These are phyloP conservation scores for Cladosporium phlei DNA, from an alignment of 2,329 filamentous ascomycete species.

Conservation along the genomic window DNA sequence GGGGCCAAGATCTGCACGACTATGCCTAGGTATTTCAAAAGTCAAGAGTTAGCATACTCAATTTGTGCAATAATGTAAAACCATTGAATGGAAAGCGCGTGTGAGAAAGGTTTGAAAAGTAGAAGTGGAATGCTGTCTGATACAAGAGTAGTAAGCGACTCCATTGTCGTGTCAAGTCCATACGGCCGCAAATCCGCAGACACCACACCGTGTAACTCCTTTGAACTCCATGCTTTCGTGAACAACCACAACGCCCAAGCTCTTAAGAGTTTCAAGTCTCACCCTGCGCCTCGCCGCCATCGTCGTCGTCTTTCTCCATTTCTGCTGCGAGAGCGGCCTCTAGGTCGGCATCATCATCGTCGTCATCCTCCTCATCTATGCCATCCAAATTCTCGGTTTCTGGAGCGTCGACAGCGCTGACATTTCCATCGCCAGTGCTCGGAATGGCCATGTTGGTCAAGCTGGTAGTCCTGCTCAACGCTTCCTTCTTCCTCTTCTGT, in stretches of 20 bases:
- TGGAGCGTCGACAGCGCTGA: conserved; percentile 43
- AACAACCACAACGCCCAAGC: not conserved
- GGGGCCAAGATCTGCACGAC: not conserved
- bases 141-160: conserved; percentile 4
- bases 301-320: conserved; percentile 37
- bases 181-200: not conserved
- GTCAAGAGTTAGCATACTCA: not conserved
- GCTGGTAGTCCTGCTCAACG: conserved; percentile 43
- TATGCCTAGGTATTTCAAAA: not conserved
- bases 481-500: conserved; percentile 46
- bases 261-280: not conserved
- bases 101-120: too few relatives aligned
- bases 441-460: conserved; percentile 39
- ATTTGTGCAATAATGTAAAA: too few relatives aligned
- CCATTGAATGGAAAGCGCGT: too few relatives aligned
- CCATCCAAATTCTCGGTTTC: conserved; percentile 33
- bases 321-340: conserved; percentile 52
- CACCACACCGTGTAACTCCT: not conserved
- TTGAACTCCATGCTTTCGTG: conserved; percentile 3
- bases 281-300: conserved; percentile 18
- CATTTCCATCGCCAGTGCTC: conserved; percentile 31
- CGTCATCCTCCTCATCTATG: conserved; percentile 18
- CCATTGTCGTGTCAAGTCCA: not conserved
- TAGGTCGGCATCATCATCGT: conserved; percentile 45
- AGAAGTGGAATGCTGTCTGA: conserved; percentile 3